Conservation (phyloP, 768 basidiomycete species). For the Serendipita sp. region DNA sequence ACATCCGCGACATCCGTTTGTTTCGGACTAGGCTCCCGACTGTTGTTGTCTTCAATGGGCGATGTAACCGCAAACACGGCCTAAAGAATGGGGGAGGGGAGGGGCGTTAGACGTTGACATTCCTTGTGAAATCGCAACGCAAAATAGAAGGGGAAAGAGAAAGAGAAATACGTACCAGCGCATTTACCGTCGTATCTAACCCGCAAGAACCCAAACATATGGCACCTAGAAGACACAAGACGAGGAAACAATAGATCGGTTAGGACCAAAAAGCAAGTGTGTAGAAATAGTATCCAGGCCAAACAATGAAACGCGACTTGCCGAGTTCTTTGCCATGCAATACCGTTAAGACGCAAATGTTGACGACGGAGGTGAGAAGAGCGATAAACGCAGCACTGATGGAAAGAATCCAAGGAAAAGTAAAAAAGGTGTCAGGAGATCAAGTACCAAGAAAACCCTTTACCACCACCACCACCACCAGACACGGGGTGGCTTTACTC, state of each 20-base stretch:
- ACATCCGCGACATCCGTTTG: too few relatives aligned
- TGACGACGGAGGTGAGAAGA: slow-evolving; percentile 30
- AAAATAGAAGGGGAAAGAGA: neutral
- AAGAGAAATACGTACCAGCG: neutral
- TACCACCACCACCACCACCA: too few relatives aligned
- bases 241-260: too few relatives aligned
- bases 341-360: slow-evolving; percentile 30
- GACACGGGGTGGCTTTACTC: slow-evolving; percentile 8
- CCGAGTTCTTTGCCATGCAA: slow-evolving; percentile 29
- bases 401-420: neutral
- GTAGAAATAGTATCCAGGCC: too few relatives aligned
- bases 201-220: slow-evolving; percentile 30
- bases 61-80: too few relatives aligned
- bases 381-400: slow-evolving; percentile 29
- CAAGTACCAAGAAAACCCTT: too few relatives aligned
- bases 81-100: neutral
- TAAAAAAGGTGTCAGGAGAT: too few relatives aligned
- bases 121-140: too few relatives aligned
- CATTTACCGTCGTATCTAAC: neutral
- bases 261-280: too few relatives aligned
- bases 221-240: slow-evolving; percentile 17
- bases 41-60: too few relatives aligned
- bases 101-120: neutral
- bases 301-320: too few relatives aligned
- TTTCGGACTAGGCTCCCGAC: too few relatives aligned